Percentiles rank a stretch among this genome's conserved stretches.
Evolutionary conservation across 768 basidiomycete genomes (phyloP).

Genomic region (Collybia sordida): DNA sequence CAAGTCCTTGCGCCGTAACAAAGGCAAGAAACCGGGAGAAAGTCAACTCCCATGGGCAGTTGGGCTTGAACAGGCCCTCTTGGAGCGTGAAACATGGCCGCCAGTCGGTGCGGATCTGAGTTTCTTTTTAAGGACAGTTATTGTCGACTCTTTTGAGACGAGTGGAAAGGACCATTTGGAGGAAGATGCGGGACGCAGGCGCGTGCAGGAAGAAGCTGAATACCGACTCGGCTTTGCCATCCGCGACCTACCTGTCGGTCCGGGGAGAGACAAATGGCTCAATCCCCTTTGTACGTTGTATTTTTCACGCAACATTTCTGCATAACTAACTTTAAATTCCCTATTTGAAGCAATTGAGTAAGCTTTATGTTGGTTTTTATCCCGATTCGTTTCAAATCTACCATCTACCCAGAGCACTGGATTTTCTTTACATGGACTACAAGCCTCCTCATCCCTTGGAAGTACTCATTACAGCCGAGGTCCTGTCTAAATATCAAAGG

Average conservation of each 20-base stretch:
- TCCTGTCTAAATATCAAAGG: slow-evolving; percentile 84
- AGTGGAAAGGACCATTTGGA: slow-evolving; percentile 8
- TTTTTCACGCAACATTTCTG: neutral
- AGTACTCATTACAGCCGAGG: slow-evolving; percentile 65
- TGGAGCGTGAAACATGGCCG: slow-evolving; percentile 79
- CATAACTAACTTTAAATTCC: neutral
- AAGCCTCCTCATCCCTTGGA: slow-evolving; percentile 81
- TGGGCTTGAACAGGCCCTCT: slow-evolving; percentile 72
- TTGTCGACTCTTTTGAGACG: slow-evolving; percentile 73
- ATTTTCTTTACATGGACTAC: slow-evolving; percentile 90
- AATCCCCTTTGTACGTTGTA: slow-evolving; percentile 73
- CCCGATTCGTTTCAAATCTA: neutral
- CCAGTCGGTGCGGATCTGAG: slow-evolving; percentile 84
- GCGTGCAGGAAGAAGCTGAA: slow-evolving; percentile 60
- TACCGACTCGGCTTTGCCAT: slow-evolving; percentile 84
- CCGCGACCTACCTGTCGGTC: slow-evolving; percentile 63
- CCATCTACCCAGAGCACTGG: slow-evolving; percentile 59
- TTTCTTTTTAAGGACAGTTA: slow-evolving; percentile 79
- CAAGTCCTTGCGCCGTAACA: slow-evolving; percentile 30
- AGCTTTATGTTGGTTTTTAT: slow-evolving; percentile 15
- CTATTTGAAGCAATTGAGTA: slow-evolving; percentile 46
- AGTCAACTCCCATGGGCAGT: slow-evolving; percentile 52
- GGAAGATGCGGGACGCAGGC: slow-evolving; percentile 24
- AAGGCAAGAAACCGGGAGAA: slow-evolving; percentile 22
- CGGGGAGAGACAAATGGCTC: slow-evolving; percentile 73